Base-by-base conservation (phyloP, 805 yeast genomes). In the Metschnikowia anglica region DNA sequence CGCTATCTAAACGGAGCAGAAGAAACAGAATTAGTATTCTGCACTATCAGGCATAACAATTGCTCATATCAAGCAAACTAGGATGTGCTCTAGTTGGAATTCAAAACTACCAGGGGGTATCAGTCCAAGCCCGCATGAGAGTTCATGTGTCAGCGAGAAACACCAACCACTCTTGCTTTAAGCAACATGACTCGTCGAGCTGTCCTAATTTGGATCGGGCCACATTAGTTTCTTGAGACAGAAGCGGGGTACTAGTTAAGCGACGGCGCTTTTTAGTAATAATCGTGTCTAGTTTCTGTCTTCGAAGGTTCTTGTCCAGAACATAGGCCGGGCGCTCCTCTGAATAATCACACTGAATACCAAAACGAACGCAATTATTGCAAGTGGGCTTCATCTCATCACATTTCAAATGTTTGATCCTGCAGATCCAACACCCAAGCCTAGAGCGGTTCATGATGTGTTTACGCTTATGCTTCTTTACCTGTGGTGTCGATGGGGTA, bases 361-460 rank as follows among this genome's bases (percentile, higher is more conserved):
- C 72, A 52, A 66, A 68, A 37, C 65, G 65, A 11, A 46, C 37
- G 52, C 76, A 70, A 37, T 63, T 59, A 21, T 63, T 45, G 49
- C 76, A 70, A 5, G 48, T 43, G 0, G 76, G 76, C 43, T 63
- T 60, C 10, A 27, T 34, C 45, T 70, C 76, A 46, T 70, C 74
- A 51, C 76, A 70, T 48, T 70, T 70, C 43, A 70, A 59, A 48
- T 70, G 76, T 48, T 69, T 68, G 44, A 70, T 70, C 41, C 76
- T 56, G 47, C 76, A 70, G 41, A 70, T 67, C 76, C 76, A 70
- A 46, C 76, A 70, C 5, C 76, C 76, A 25, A 58, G 63, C 44
- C 67, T 67, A 2, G 73, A 66, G 34, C 75, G 54, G 2, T 73
- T 73, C 43, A 68, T 57, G 18, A 66, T 49, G 41, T 73, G 62